Evolutionary conservation across 78 protist genomes (phyloP), one percentile per base, ranked within the genome.

Genomic region (Anaeramoeba ignava): DNA sequence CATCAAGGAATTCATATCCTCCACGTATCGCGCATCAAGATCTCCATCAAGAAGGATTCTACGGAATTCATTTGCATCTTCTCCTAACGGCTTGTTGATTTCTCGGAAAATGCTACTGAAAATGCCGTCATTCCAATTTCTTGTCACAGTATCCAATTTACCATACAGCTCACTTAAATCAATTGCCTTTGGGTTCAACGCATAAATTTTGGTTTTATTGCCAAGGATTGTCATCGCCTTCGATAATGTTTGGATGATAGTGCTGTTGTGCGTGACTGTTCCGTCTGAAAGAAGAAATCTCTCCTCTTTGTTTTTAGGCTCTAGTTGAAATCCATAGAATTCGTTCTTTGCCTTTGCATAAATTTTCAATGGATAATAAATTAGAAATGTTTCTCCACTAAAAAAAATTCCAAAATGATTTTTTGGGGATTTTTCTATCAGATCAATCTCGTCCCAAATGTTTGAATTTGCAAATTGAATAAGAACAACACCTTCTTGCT

Each of bases 91-190:
- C 54, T 83, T 42, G 40, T n/a, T 92, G 82, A 91, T 87, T 23
- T 89, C 85, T 0, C 96, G 86, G 91, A 96, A 93, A 3, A 93
- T 88, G 68, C 88, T 85, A 17, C 96, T 91, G 80, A 96, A 87
- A 39, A 94, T 41, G 0, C 98, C 98, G 81, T 93, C 95, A 0
- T 90, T 88, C 98, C 98, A 96, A 38, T 94, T 94, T 40, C 93
- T 92, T 2, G 96, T 93, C 38, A 3, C 83, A 8, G 92, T 90
- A 81, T 96, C 95, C n/a, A 94, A 88, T 23, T 81, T 89, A 0
- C 98, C 98, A 85, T 95, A 95, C 82, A 95, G 89, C 87, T 92
- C 94, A 31, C 3, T 0, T 37, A 93, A 81, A 34, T 84, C 33
- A n/a, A 80, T 33, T 33, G 95, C 93, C 87, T 95, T 95, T 12